Conservation (phyloP, 2,329 filamentous ascomycete species). For the Trichoderma oligosporum region DNA sequence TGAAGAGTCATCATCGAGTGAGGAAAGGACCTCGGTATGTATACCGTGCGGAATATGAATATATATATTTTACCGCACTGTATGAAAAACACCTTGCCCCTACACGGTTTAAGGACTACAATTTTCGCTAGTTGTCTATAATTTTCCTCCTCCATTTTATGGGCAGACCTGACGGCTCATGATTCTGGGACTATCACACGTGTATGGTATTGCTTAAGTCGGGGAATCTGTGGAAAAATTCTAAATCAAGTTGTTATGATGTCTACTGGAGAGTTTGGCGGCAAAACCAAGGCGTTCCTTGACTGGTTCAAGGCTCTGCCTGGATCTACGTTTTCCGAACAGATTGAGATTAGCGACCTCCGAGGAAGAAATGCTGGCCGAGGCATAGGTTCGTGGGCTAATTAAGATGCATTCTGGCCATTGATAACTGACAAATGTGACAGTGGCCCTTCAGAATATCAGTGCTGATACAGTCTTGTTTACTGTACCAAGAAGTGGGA, state of each 20-base stretch:
- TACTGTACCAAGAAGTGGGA: conserved; percentile 66
- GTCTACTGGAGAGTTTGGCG: conserved; percentile 37
- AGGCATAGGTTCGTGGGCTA: conserved; percentile 47
- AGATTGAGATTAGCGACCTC: conserved; percentile 52
- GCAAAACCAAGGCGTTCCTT: conserved; percentile 45
- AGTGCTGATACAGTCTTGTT: conserved; percentile 73
- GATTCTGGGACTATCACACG: no score
- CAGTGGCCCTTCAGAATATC: conserved; percentile 70
- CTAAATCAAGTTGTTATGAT: conserved; percentile 10
- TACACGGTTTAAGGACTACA: no score
- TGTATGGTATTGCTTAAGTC: no score
- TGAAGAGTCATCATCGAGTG: no score
- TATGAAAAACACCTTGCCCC: no score
- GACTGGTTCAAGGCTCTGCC: conserved; percentile 52
- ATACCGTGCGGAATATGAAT: no score
- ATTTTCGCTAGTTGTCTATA: no score
- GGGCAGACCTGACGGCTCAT: no score
- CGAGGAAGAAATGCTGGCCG: conserved; percentile 49
- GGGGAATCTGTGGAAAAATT: no score
- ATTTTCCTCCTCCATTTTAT: no score
- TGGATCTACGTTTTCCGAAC: conserved; percentile 51
- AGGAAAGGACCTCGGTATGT: no score
- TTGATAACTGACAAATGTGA: conserved; percentile 18
- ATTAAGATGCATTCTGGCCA: neutral
- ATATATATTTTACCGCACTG: no score